A percentile compares a stretch with the other conserved stretches of the same genome.
These are phyloP conservation scores for Saxophila tyrrhenica DNA, from an alignment of 495 filamentous ascomycete species.

Conservation along the genomic window DNA sequence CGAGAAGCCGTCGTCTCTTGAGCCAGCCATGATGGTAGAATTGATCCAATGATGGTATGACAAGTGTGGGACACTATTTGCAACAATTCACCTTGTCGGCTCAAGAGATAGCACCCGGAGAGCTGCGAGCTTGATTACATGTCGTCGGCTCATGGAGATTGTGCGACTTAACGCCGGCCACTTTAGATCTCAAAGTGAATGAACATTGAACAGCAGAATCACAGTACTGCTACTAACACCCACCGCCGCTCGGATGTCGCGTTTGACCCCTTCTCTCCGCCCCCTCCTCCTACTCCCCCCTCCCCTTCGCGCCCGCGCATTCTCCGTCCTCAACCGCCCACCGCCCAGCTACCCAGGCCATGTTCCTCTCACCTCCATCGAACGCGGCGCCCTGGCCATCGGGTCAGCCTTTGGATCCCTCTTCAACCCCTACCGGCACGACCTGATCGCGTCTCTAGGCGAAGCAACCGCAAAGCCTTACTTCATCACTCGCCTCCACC, in stretches of 20 bases:
- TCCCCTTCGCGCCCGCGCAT: slow-evolving; percentile 28
- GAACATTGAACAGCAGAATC: not conserved
- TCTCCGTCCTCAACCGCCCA: slow-evolving; percentile 73
- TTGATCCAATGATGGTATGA: not conserved
- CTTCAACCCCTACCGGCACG: slow-evolving; percentile 67
- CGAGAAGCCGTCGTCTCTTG: slow-evolving; percentile 1
- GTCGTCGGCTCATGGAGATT: too few species aligned
- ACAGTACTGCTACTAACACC: not conserved
- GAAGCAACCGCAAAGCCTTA: slow-evolving; percentile 90
- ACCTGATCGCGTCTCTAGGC: slow-evolving; percentile 86
- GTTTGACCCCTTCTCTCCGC: not conserved
- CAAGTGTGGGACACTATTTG: too few species aligned
- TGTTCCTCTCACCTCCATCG: slow-evolving; percentile 70
- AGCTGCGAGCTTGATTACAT: too few species aligned
- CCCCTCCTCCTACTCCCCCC: slow-evolving; percentile 12
- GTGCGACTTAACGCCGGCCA: too few species aligned
- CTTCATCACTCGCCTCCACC: slow-evolving; percentile 85
- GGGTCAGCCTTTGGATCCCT: slow-evolving; percentile 75
- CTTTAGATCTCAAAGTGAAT: too few species aligned
- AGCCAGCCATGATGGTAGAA: not conserved
- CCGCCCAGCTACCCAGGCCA: slow-evolving; percentile 80
- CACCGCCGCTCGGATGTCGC: too few species aligned
- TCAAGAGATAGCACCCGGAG: too few species aligned
- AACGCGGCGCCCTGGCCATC: slow-evolving; percentile 64
- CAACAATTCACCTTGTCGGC: too few species aligned